Base-by-base conservation (phyloP, 169 alveolate genomes). In the Plasmodium adleri region DNA sequence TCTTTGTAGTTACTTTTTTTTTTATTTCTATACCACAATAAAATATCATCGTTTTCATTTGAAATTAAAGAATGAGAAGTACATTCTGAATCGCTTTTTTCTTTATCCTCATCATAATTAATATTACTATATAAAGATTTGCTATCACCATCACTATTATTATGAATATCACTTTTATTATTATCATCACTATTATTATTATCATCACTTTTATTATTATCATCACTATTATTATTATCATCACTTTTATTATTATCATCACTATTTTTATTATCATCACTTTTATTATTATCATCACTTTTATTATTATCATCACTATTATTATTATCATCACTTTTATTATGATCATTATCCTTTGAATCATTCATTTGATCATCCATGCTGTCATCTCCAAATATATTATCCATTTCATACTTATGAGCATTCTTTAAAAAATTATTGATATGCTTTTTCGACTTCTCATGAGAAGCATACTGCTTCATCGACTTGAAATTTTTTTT, bases 371-470 rank as follows among this genome's bases (percentile, higher is more conserved):
- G 8, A 6, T n/a, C 56, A 0, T 43, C 72, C 45, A 10, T 70
- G n/a, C n/a, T 17, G 15, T 47, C 74, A 15, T 66, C 76, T 68
- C 56, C 60, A 71, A 78, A 78, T 9, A 78, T 63, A n/a, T 26
- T 28, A 15, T 47, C 47, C 45, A n/a, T 3, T 5, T 54, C 63
- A 9, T 49, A 78, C 50, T 24, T 78, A 39, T 28, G 22, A 7
- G 89, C 54, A 45, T 32, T 68, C 22, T 78, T 78, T 26, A 78
- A 78, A 59, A 91, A 71, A 20, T 74, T 92, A 39, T 71, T 73
- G n/a, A 90, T 52, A 20, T 94, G 96, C 52, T 91, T 94, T 58
- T 94, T 94, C 0, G 95, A 89, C 22, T 91, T 93, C 17, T 91
- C 86, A 72, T 94, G 96, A 12, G 95, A 91, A 24, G 54, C 80